Evolutionary conservation across 108 stramenopile genomes (phyloP), one percentile per base, ranked within the genome.

Genomic region (Skeletonema grethae): DNA sequence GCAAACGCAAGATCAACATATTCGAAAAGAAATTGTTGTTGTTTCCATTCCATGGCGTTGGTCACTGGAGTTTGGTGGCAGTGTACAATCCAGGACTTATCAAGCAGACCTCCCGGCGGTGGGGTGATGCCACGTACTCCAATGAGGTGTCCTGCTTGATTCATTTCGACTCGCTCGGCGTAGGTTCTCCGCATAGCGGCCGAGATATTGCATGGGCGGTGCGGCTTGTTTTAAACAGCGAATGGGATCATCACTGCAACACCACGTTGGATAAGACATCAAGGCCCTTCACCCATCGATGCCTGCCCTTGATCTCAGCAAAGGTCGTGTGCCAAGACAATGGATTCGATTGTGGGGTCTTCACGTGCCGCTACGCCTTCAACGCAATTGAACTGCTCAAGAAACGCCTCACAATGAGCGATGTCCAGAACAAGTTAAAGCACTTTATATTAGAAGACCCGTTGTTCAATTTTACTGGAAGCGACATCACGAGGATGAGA

Each of bases 281-380:
- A 1, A 1, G 30, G 2, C 58, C 58, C 0, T 59, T 59, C 5
- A 15, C 58, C 0, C 30, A 59, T 15, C 29, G 58, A 18, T 15
- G 58, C 11, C 12, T 59, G 22, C 58, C 58, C 2, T 15, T 59
- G 12, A 22, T 29, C 1, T 25, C 58, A 12, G 24, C 58, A 0
- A 29, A 18, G 2, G n/a, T 59, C n/a, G n/a, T n/a, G n/a, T n/a
- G n/a, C n/a, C n/a, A n/a, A n/a, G n/a, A n/a, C n/a, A 59, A 59
- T n/a, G n/a, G n/a, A n/a, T n/a, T n/a, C n/a, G 58, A 59, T 25
- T 32, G 58, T 5, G 58, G 58, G 2, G 22, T 59, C 24, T 59
- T 59, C 18, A 34, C 32, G 3, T 59, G 58, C 24, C n/a, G 20
- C 16, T 59, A 59, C 7, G 58, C 58, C 34, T 35, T 35, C 6